Base-by-base conservation (phyloP, 306 rosid species). In the Cicer chorassanicum region DNA sequence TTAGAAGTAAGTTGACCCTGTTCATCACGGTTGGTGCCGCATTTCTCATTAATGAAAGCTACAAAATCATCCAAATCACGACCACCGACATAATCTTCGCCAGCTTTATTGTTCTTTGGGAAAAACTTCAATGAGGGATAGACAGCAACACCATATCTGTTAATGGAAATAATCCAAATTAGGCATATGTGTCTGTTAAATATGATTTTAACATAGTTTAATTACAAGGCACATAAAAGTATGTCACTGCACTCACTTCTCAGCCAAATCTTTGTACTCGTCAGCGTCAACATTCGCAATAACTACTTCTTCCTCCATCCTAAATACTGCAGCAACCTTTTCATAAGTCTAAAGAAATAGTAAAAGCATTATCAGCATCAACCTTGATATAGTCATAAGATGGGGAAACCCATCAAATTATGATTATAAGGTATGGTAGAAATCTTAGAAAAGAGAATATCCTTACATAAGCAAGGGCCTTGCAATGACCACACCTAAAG, bases 401-500 rank as follows among this genome's bases (percentile, higher is more conserved):
- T 81, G 49, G 66, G 5, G 34, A 51, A 68, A 44, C 41, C 38
- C 21, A 39, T 46, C 29, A 46, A 65, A 40, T 38, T 66, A 65
- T 38, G 18, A n/a, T 11, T 40, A 68, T 8, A 48, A 50, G 59
- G 51, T 50, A 77, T 43, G 9, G 8, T 16, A 68, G 79, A 45
- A 73, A 16, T 42, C 40, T 24, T 64, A 65, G 81, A 70, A 19
- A 44, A 29, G 11, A 66, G 39, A 81, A 63, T 6, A 55, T 73
- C n/a, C 95, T 87, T 88, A 94, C 97, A 43, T 93, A 84, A 80
- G 97, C 96, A 83, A 94, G 95, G 73, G 83, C 75, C 83, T 94
- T 90, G 90, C 98, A 94, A 74, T 94, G 98, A 79, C 96, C 92
- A 74, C 98, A 94, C 98, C 98, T 94, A 79, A 81, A 89, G 39